phyloP scores from a whole-genome alignment of 257 asterid species.

The Solanum peruvianum region DNA sequence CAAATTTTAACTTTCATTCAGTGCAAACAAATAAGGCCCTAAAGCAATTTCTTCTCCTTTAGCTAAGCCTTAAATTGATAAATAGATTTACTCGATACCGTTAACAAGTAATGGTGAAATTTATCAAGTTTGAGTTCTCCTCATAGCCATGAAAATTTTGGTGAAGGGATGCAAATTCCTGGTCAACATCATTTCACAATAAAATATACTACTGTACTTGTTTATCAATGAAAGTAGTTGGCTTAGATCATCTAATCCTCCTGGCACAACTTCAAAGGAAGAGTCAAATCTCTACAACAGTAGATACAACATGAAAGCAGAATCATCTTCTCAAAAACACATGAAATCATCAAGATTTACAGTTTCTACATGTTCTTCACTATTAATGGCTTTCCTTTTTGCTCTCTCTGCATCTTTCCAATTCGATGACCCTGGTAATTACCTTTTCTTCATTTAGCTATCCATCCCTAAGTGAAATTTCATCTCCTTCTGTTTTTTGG shows the following conservation, averaged over 20 bases:
- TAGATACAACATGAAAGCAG: neutral
- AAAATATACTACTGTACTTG: neutral
- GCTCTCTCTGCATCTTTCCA: conserved; percentile 28
- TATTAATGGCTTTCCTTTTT: conserved; percentile 23
- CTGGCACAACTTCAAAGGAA: neutral
- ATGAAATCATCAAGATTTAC: neutral
- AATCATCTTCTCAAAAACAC: neutral
- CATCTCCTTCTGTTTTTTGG: neutral
- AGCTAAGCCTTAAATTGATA: neutral
- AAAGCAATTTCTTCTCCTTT: neutral
- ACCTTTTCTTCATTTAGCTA: neutral
- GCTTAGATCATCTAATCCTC: neutral
- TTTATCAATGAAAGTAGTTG: neutral
- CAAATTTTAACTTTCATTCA: neutral
- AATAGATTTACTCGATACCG: neutral
- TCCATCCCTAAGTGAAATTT: neutral
- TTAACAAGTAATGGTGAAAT: neutral
- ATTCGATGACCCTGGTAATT: conserved; percentile 19
- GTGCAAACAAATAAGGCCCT: neutral
- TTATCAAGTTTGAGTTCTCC: neutral
- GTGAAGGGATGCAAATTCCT: neutral
- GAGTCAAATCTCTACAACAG: neutral
- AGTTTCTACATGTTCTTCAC: conserved; percentile 6
- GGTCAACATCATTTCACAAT: neutral
- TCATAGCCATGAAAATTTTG: neutral